These are phyloP conservation scores for Francoa sonchifolia DNA, from an alignment of 441 rosid genomes.

Conservation along the genomic window DNA sequence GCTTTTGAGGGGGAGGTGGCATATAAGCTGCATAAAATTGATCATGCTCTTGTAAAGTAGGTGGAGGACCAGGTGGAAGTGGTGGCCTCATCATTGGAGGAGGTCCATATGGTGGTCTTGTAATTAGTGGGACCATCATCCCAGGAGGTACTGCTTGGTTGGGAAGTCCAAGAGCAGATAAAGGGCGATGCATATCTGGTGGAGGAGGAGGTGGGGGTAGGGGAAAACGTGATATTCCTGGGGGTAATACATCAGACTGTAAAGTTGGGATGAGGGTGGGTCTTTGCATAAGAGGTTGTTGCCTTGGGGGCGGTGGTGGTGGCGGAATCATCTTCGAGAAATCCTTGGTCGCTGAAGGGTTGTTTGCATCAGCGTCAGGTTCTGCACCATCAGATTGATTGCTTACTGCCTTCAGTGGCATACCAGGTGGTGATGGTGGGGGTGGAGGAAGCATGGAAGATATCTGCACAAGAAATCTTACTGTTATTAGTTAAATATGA, in stretches of 20 bases:
- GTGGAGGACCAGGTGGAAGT: constrained; percentile 90
- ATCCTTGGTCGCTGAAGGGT: constrained; percentile 28
- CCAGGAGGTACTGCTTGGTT: constrained; percentile 47
- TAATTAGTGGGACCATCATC: constrained; percentile 49
- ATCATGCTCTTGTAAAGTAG: constrained; percentile 38
- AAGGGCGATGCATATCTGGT: constrained; percentile 34
- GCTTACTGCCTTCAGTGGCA: constrained; percentile 28
- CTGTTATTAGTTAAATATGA: not conserved
- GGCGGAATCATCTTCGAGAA: constrained; percentile 51
- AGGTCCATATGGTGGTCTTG: constrained; percentile 79
- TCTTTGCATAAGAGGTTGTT: constrained; percentile 42
- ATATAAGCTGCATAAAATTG: constrained; percentile 31
- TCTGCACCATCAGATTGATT: constrained; percentile 34
- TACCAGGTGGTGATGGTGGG: constrained; percentile 60
- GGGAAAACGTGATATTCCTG: constrained; percentile 57
- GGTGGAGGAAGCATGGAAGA: constrained; percentile 33
- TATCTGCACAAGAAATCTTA: constrained; percentile 23
- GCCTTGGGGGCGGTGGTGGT: constrained; percentile 68
- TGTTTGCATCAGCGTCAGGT: constrained; percentile 32
- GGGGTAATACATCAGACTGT: constrained; percentile 51
- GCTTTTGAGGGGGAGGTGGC: constrained; percentile 56
- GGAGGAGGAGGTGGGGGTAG: constrained; percentile 62
- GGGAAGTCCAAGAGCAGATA: constrained; percentile 40
- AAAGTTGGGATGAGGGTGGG: constrained; percentile 26
- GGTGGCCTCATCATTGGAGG: constrained; percentile 92